phyloP scores from a whole-genome alignment of 306 rosid species.

The Morella rubra region DNA sequence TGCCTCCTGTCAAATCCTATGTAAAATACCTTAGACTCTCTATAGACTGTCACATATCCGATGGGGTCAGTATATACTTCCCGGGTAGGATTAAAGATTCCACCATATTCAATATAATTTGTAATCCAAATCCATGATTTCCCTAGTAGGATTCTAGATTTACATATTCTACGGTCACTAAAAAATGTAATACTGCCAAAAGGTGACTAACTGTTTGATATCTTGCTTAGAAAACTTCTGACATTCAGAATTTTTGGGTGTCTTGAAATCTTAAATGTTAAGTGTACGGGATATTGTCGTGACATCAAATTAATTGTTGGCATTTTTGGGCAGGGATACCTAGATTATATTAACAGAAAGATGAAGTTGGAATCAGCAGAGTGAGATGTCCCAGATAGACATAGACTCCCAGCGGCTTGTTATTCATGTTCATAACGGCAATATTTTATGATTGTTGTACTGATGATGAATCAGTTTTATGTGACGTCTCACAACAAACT shows the following conservation, averaged over 20 bases:
- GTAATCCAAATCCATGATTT: neutral
- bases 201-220: neutral
- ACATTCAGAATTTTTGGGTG: neutral
- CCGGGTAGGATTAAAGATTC: neutral
- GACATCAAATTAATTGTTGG: constrained; percentile 12
- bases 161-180: neutral
- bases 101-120: neutral
- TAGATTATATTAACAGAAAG: constrained; percentile 70
- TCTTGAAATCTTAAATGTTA: neutral
- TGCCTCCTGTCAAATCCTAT: neutral
- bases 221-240: neutral
- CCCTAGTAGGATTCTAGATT: neutral
- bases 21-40: neutral
- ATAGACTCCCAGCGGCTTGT: neutral
- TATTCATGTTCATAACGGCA: neutral
- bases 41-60: neutral
- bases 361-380: constrained; percentile 26
- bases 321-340: constrained; percentile 59
- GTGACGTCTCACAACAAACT: neutral
- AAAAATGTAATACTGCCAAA: neutral
- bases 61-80: neutral
- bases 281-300: neutral
- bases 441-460: neutral
- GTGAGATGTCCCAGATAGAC: constrained; percentile 24
- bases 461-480: neutral